These are phyloP conservation scores for Metschnikowia anglica DNA, from an alignment of 805 yeast genomes.

Conservation along the genomic window DNA sequence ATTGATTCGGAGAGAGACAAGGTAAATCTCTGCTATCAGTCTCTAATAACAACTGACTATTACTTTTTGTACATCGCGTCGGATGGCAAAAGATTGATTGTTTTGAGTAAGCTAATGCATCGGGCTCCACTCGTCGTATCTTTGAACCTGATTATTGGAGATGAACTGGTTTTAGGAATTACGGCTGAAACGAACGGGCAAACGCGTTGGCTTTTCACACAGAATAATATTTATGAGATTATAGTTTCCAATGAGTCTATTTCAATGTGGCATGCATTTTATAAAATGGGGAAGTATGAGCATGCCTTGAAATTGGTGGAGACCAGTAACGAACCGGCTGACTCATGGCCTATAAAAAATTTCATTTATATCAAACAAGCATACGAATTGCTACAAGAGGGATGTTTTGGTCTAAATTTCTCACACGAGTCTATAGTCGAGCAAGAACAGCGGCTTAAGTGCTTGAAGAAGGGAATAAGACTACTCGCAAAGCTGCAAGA, in stretches of 20 bases:
- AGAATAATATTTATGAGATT: slow-evolving; percentile 64
- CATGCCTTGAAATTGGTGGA: slow-evolving; percentile 51
- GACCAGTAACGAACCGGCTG: background rate
- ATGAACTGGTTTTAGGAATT: slow-evolving; percentile 26
- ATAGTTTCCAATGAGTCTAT: slow-evolving; percentile 64
- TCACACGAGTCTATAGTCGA: background rate
- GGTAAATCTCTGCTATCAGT: slow-evolving; percentile 7
- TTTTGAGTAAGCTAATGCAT: slow-evolving; percentile 32
- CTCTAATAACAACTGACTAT: slow-evolving; percentile 30
- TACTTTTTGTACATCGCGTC: slow-evolving; percentile 28
- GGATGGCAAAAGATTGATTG: slow-evolving; percentile 21
- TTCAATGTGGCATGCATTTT: slow-evolving; percentile 63
- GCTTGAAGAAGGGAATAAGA: slow-evolving; percentile 30
- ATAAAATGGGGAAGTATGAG: slow-evolving; percentile 45
- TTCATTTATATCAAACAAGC: slow-evolving; percentile 57
- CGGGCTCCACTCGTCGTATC: slow-evolving; percentile 7
- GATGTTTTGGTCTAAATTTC: slow-evolving; percentile 15
- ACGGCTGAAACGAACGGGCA: slow-evolving; percentile 34
- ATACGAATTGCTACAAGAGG: slow-evolving; percentile 36
- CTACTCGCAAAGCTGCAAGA: slow-evolving; percentile 60
- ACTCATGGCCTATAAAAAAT: slow-evolving; percentile 29
- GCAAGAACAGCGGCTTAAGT: slow-evolving; percentile 2
- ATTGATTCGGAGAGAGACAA: slow-evolving; percentile 10
- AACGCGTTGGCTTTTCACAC: slow-evolving; percentile 79
- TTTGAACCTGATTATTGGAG: slow-evolving; percentile 1